phyloP scores from a whole-genome alignment of 768 basidiomycete genomes.

The Suillus plorans region DNA sequence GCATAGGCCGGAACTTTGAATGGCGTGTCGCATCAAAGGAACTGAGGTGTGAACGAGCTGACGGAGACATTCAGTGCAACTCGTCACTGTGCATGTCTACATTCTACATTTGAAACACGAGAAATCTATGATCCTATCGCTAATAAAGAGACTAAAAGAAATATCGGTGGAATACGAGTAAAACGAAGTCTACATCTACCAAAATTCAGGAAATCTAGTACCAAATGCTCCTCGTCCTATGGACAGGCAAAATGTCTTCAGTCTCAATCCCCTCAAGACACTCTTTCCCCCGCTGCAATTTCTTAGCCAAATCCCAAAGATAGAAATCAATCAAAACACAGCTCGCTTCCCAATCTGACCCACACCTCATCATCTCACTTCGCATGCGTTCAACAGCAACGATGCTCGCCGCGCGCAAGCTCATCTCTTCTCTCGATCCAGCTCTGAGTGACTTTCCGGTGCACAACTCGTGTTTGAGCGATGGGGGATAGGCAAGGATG shows the following conservation, averaged over 20 bases:
- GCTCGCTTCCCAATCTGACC: constrained; percentile 39
- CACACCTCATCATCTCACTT: constrained; percentile 45
- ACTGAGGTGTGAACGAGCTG: background rate
- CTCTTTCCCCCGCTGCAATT: constrained; percentile 62
- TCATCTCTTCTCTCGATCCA: constrained; percentile 71
- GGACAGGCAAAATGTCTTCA: constrained; percentile 61
- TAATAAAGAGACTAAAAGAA: background rate
- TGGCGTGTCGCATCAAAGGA: background rate
- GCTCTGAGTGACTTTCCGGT: constrained; percentile 44
- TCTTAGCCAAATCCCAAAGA: constrained; percentile 85
- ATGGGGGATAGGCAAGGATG: constrained; percentile 69
- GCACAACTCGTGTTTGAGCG: constrained; percentile 52
- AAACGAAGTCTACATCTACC: constrained; percentile 3
- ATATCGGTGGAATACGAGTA: background rate
- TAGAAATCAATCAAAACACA: constrained; percentile 91
- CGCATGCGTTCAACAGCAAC: constrained; percentile 75
- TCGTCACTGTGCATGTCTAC: background rate
- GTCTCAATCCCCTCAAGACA: constrained; percentile 58
- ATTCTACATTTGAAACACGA: background rate
- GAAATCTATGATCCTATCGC: background rate
- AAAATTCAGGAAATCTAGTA: constrained; percentile 67
- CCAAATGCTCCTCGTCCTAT: constrained; percentile 84
- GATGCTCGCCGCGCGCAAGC: constrained; percentile 77
- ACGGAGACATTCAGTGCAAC: background rate
- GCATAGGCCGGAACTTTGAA: background rate